Evolutionary conservation across 169 alveolate species (phyloP), one percentile per base, ranked within the genome.

Genomic region (Fabrea salina): DNA sequence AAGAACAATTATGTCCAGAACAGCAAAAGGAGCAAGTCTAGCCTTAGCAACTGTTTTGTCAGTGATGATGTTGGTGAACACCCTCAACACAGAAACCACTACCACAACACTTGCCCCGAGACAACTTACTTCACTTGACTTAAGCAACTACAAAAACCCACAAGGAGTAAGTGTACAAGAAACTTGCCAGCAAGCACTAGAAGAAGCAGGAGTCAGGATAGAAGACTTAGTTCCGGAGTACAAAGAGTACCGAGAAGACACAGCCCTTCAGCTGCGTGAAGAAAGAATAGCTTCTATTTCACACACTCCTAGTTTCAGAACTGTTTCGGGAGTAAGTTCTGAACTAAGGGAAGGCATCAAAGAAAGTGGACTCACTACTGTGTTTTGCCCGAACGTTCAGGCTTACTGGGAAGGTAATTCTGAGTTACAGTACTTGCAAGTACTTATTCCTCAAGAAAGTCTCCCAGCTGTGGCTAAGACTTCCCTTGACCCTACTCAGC

Each of bases 361-460:
- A 64, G 41, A 33, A 19, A 33, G 41, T 19, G 75, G 30, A 4
- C 41, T 64, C 47, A 40, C 75, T 19, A 64, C 75, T 37, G 16
- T 64, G 51, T 32, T 64, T 35, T 64, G 75, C 54, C 75, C 75
- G 1, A 64, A 37, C 41, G 51, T 64, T 37, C 75, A 64, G 54
- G 54, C 75, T 32, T 64, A 32, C 41, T 64, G 75, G 75, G 71
- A 58, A 30, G 75, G 30, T 39, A 32, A 33, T 19, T 33, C 27
- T 5, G 51, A 64, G 3, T 41, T 64, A 1, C 27, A 64, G 41
- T 33, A 32, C 5, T 19, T 64, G 19, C 75, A 64, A 64, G 27
- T 64, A 25, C 27, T 64, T 4, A 40, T 41, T n/a, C 75, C 75
- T 3, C 33, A 39, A 5, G 75, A 64, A 64, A 64, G 75, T n/a